phyloP scores from a whole-genome alignment of 2,329 filamentous ascomycete genomes.

The Thielaviopsis populi region DNA sequence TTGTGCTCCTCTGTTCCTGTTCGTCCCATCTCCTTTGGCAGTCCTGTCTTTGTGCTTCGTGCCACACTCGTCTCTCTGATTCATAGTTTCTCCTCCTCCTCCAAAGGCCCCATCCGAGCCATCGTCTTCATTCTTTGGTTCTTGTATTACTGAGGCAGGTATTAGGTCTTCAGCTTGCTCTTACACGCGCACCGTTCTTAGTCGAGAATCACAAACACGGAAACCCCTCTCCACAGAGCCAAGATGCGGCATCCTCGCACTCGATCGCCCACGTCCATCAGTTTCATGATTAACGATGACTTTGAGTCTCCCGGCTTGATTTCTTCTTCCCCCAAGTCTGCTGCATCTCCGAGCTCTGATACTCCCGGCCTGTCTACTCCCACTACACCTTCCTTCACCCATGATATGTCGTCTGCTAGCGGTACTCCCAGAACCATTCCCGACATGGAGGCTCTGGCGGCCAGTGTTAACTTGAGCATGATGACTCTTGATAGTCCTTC shows the following conservation, averaged over 20 bases:
- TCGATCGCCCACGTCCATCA: neutral
- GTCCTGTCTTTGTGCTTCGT: neutral
- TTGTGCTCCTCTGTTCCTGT: neutral
- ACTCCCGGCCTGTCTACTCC: neutral
- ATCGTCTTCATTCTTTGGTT: no score
- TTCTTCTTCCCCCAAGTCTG: neutral
- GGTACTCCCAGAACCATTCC: neutral
- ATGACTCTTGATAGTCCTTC: neutral
- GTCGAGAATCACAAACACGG: neutral
- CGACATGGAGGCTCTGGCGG: neutral
- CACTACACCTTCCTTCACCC: neutral
- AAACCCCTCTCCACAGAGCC: neutral
- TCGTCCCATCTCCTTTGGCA: no score
- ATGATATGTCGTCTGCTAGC: neutral
- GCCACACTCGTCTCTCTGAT: neutral
- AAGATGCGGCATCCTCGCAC: neutral
- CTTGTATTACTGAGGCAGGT: neutral
- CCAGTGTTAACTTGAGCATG: neutral
- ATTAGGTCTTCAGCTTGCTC: neutral
- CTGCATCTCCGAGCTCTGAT: neutral
- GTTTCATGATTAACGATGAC: neutral
- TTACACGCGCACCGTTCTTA: neutral
- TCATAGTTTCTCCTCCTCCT: neutral
- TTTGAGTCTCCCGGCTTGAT: neutral
- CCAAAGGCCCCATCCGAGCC: neutral